phyloP scores from a whole-genome alignment of 140 eudicot genomes.

The Bidens hawaiensis region DNA sequence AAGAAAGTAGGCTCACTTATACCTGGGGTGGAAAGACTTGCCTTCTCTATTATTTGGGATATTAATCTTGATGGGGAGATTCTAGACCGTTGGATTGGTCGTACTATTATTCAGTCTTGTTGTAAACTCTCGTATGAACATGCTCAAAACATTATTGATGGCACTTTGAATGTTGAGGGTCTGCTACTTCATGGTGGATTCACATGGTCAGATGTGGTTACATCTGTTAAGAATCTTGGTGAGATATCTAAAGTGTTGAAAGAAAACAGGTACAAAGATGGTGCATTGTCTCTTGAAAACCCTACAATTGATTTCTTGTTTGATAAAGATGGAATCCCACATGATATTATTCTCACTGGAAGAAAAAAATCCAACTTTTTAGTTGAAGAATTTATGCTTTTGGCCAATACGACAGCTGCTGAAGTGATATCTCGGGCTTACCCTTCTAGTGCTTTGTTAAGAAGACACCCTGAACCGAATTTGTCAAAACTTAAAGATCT shows the following conservation, averaged over 20 bases:
- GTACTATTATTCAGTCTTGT: conserved; percentile 72
- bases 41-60: conserved; percentile 90
- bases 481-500: conserved; percentile 66
- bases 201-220: conserved; percentile 54
- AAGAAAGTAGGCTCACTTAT: conserved; percentile 73
- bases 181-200: conserved; percentile 49
- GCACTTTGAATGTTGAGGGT: conserved; percentile 32
- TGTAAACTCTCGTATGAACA: conserved; percentile 89
- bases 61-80: conserved; percentile 59
- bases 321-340: conserved; percentile 67
- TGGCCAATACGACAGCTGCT: conserved; percentile 91
- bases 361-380: conserved; percentile 57
- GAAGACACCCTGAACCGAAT: conserved; percentile 93
- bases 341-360: conserved; percentile 46
- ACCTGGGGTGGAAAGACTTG: conserved; percentile 91
- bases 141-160: conserved; percentile 84
- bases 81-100: conserved; percentile 86
- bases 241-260: conserved; percentile 54
- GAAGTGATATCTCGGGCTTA: conserved; percentile 78
- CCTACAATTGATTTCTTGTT: conserved; percentile 59
- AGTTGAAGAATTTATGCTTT: conserved; percentile 91
- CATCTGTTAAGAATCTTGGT: conserved; percentile 53
- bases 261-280: conserved; percentile 56
- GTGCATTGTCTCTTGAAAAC: conserved; percentile 73
- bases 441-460: conserved; percentile 66